Conservation (phyloP, 2,329 filamentous ascomycete species). For the Fusarium subglutinans region DNA sequence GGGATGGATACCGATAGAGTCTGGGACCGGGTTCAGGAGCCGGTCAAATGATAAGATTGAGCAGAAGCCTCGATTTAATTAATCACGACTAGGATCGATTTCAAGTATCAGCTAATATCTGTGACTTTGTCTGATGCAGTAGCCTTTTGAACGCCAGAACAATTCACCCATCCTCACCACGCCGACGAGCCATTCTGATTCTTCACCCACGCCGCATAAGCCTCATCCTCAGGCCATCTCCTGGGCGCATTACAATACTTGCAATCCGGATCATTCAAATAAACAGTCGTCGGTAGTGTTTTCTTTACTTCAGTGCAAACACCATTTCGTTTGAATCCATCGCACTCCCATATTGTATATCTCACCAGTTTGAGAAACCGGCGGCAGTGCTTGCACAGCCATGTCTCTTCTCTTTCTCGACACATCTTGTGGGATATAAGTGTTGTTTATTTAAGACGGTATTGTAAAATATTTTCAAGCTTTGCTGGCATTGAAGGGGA, state of each 20-base stretch:
- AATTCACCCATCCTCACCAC: background rate
- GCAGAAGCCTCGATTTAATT: background rate
- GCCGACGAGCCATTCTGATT: background rate
- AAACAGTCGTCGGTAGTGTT: background rate
- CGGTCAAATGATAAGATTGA: background rate
- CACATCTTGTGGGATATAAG: background rate
- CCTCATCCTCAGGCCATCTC: background rate
- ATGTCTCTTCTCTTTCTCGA: background rate
- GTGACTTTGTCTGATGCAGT: too few species aligned
- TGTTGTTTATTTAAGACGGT: background rate
- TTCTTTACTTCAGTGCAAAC: background rate
- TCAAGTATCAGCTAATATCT: too few species aligned
- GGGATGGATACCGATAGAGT: background rate
- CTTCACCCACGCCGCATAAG: background rate
- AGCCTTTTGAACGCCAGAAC: too few species aligned
- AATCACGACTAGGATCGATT: background rate
- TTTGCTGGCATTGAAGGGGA: background rate
- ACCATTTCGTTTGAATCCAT: background rate
- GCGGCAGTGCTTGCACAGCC: background rate
- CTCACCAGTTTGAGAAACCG: background rate
- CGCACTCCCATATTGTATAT: background rate
- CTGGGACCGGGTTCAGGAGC: background rate
- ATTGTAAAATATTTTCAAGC: rapidly evolving
- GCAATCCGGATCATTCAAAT: background rate
- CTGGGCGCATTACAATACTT: background rate